Base-by-base conservation (phyloP, 169 alveolate species). In the Eimeria sp. region DNA sequence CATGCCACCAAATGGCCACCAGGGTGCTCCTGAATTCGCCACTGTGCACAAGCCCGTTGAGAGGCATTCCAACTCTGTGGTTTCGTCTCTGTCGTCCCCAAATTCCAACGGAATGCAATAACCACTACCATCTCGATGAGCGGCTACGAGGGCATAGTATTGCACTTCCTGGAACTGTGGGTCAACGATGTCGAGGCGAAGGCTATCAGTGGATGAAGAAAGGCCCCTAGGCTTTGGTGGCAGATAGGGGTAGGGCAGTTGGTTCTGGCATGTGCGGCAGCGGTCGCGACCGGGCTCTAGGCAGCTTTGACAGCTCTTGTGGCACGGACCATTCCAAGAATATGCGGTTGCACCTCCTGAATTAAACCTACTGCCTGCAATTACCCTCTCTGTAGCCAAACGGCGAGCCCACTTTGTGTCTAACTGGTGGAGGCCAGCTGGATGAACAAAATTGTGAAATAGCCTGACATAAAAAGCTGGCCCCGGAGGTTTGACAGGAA, bases 81-180 rank as follows among this genome's bases (percentile, higher is more conserved):
- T 43, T 27, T 45, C 94, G 43, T 18, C 63, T 4, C 27, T 58
- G 30, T 88, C 73, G 58, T 47, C 84, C 82, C 72, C 94, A 58
- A 63, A 65, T 18, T 76, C 84, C 72, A 65, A 47, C 13, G 94
- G 94, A 22, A 67, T 88, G 94, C 94, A 88, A 78, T 65, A 65
- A 11, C 94, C 94, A 88, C 86, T 88, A 47, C 94, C 94, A 51
- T 88, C 94, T n/a, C 61, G 92, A 70, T 86, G 92, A 22, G 78
- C 92, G 40, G 92, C 92, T 34, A 86, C 61, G 78, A 57, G 65
- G 10, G 92, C 92, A 43, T 86, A 49, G 40, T 86, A 86, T 47
- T 86, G 92, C 78, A 34, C 58, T 20, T 47, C 58, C 61, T 30
- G 54, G 40, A 16, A 18, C 10, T 40, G 76, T 6, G 63, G 25